Evolutionary conservation across 768 basidiomycete genomes (phyloP), one percentile per base, ranked within the genome.

Genomic region (Termitomyces sp.): DNA sequence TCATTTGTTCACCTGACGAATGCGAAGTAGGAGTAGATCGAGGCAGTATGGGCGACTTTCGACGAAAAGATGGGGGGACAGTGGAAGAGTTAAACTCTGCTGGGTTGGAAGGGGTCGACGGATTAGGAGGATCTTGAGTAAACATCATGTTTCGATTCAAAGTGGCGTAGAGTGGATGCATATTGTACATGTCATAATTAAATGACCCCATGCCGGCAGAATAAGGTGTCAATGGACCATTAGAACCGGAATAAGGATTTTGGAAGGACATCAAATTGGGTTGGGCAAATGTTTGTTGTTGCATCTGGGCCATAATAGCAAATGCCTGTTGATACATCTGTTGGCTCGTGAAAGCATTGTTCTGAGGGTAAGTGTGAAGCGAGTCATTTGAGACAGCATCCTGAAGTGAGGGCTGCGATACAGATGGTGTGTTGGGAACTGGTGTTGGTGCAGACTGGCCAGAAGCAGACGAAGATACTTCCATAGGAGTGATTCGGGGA

Each of bases 401-500:
- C 23, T 52, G 33, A 28, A 46, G n/a, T 26, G 49, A 23, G 4
- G 32, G 23, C 16, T 50, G 59, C 5, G 38, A 16, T 46, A 18
- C 51, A 23, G 33, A 14, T 35, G 56, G 49, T 35, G 30, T 16
- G 26, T 52, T 26, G 23, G 53, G 49, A 38, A 38, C n/a, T 33
- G 26, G 14, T 8, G 26, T 54, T 6, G 33, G 43, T 36, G 23
- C 32, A 5, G 38, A 41, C 48, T 47, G 60, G 16, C 20, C 18
- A 43, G 56, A 23, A 49, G 43, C 44, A 48, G 28, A 35, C 20
- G 60, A 43, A 16, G 56, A 49, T 20, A 64, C 59, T 41, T 75
- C 75, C 13, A 77, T 72, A 16, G 85, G 85, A 14, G 84, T 86
- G 16, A 77, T 74, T 30, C 86, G 76, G 18, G 86, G 86, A 4